phyloP scores from a whole-genome alignment of 1,139 yeast species.

The Starmera stellimalicola region DNA sequence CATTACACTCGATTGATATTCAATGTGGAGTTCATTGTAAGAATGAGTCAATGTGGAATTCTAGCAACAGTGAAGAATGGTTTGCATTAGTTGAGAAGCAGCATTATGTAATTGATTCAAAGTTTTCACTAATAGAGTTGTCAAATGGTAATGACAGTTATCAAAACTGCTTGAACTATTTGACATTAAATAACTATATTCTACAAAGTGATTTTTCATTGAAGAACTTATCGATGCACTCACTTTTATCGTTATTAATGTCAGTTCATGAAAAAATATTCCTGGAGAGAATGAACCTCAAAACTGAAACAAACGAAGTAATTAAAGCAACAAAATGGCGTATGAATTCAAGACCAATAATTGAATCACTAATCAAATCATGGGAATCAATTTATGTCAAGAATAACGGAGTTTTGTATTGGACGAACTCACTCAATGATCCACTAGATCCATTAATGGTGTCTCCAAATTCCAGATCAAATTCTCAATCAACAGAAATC shows the following conservation, averaged over 20 bases:
- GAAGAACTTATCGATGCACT: conserved; percentile 40
- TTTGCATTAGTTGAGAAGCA: conserved; percentile 25
- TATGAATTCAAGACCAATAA: conserved; percentile 44
- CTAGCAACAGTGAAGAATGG: conserved; percentile 55
- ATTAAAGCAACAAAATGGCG: conserved; percentile 48
- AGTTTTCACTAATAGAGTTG: conserved; percentile 41
- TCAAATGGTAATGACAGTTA: conserved; percentile 50
- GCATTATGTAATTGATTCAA: conserved; percentile 32
- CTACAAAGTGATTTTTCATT: conserved; percentile 26
- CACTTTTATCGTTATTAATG: conserved; percentile 56
- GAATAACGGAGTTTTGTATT: conserved; percentile 51
- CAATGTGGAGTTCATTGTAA: conserved; percentile 71
- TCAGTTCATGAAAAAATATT: conserved; percentile 67
- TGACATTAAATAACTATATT: conserved; percentile 34
- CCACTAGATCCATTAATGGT: neutral
- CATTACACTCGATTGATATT: conserved; percentile 48
- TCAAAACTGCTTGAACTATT: conserved; percentile 37
- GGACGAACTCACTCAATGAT: conserved; percentile 24
- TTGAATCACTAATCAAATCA: conserved; percentile 43
- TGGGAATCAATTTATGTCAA: conserved; percentile 58
- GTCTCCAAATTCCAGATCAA: neutral
- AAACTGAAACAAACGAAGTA: conserved; percentile 25
- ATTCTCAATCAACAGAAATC: neutral
- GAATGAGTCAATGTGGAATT: conserved; percentile 61
- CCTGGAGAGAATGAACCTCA: conserved; percentile 32